phyloP scores from a whole-genome alignment of 176 grass and related monocot genomes.

The Phyllostachys edulis region DNA sequence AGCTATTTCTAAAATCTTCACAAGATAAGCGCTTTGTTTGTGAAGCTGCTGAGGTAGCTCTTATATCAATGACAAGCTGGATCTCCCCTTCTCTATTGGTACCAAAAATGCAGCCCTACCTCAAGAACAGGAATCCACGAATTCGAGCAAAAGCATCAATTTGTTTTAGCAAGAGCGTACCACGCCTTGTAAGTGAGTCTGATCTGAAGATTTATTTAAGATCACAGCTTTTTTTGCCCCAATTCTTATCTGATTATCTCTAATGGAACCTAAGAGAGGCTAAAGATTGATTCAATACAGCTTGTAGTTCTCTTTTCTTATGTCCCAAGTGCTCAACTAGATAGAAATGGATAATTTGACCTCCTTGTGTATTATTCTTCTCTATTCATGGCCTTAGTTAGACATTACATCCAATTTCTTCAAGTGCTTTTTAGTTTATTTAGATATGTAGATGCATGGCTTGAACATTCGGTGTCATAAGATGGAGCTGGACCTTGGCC shows the following conservation, averaged over 20 bases:
- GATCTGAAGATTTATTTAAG: background rate
- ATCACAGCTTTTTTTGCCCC: background rate
- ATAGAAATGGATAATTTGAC: background rate
- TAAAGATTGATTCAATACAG: background rate
- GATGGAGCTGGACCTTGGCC: background rate
- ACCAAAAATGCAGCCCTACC: slow-evolving; percentile 75
- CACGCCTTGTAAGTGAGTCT: slow-evolving; percentile 72
- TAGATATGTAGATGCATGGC: background rate
- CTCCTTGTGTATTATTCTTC: background rate
- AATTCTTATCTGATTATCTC: background rate
- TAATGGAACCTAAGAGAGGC: background rate
- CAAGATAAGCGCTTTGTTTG: slow-evolving; percentile 99
- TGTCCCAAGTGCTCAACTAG: background rate
- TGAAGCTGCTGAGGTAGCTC: slow-evolving; percentile 81
- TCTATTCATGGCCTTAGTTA: background rate
- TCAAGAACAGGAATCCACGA: slow-evolving; percentile 85
- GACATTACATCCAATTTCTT: background rate
- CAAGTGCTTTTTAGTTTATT: background rate
- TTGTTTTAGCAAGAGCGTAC: slow-evolving; percentile 86
- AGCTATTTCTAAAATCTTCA: slow-evolving; percentile 88
- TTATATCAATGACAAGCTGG: slow-evolving; percentile 76
- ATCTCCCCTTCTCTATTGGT: slow-evolving; percentile 69
- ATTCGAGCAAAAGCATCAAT: slow-evolving; percentile 92
- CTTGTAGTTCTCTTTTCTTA: slow-evolving; percentile 7
- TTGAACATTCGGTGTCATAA: background rate